phyloP scores from a whole-genome alignment of 108 stramenopile species.

The Seminavis robusta region DNA sequence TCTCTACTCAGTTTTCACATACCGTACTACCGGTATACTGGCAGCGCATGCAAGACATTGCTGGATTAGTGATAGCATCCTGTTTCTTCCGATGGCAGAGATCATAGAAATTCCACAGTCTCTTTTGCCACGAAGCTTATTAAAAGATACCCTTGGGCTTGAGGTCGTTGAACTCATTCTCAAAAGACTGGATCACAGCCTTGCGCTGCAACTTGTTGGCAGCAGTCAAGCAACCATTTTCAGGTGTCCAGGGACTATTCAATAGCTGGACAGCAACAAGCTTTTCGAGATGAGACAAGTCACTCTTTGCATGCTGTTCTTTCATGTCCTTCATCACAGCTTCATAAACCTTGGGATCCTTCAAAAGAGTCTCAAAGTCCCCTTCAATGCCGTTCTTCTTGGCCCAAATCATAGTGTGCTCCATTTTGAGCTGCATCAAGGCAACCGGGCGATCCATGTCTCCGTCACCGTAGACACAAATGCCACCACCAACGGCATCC shows the following conservation, averaged over 20 bases:
- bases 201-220: slow-evolving; percentile 86
- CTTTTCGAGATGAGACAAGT: slow-evolving; percentile 75
- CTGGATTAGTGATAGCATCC: too few relatives aligned
- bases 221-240: slow-evolving; percentile 86
- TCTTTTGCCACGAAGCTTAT: slow-evolving; percentile 4
- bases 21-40: too few relatives aligned
- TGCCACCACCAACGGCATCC: slow-evolving; percentile 71
- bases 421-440: slow-evolving; percentile 63
- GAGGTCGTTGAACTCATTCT: slow-evolving; percentile 58
- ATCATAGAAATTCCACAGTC: too few relatives aligned
- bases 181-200: slow-evolving; percentile 60
- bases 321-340: slow-evolving; percentile 68
- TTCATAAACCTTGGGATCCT: slow-evolving; percentile 65
- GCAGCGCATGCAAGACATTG: too few relatives aligned
- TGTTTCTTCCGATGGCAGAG: too few relatives aligned
- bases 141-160: slow-evolving; percentile 71
- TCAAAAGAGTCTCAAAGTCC: slow-evolving; percentile 48
- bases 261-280: slow-evolving; percentile 57
- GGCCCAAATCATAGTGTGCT: slow-evolving; percentile 68
- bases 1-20: too few relatives aligned
- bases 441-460: slow-evolving; percentile 91
- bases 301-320: slow-evolving; percentile 59
- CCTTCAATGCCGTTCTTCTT: slow-evolving; percentile 63
- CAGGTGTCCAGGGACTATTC: slow-evolving; percentile 76
- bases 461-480: slow-evolving; percentile 84